phyloP scores from a whole-genome alignment of 495 filamentous ascomycete genomes.

The Umbilicaria muhlenbergii region DNA sequence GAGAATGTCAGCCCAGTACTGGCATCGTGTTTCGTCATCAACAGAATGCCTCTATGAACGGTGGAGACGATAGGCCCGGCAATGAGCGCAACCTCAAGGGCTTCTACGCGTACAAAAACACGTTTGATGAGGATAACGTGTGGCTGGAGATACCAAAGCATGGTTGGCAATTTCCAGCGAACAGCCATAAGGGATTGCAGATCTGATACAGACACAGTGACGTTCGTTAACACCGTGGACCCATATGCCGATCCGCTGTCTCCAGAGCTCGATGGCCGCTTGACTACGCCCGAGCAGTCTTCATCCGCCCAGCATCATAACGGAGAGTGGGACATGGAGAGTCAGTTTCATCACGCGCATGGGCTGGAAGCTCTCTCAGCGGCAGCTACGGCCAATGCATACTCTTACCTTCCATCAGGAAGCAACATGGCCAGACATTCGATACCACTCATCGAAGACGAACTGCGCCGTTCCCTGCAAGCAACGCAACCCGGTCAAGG shows the following conservation, averaged over 20 bases:
- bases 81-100: slow-evolving; percentile 32
- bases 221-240: slow-evolving; percentile 49
- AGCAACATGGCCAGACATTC: slow-evolving; percentile 1
- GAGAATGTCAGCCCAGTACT: slow-evolving; percentile 45
- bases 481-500: slow-evolving; percentile 17
- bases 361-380: slow-evolving; percentile 42
- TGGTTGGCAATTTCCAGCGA: slow-evolving; percentile 15
- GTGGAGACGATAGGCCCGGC: slow-evolving; percentile 22
- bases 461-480: slow-evolving; percentile 12
- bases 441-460: too few relatives aligned
- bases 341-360: slow-evolving; percentile 21
- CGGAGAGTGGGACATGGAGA: slow-evolving; percentile 19
- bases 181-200: not conserved
- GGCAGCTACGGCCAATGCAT: slow-evolving; percentile 35
- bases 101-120: slow-evolving; percentile 59
- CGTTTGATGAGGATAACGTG: slow-evolving; percentile 42
- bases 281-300: slow-evolving; percentile 17
- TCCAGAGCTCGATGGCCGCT: slow-evolving; percentile 22
- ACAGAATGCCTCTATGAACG: slow-evolving; percentile 60
- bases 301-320: slow-evolving; percentile 12
- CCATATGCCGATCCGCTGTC: slow-evolving; percentile 37
- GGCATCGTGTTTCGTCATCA: slow-evolving; percentile 55
- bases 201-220: slow-evolving; percentile 25
- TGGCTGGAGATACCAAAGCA: slow-evolving; percentile 52
- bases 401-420: slow-evolving; percentile 10